Evolutionary conservation across 345 rosid genomes (phyloP).

Genomic region (Eucalyptus regnans): DNA sequence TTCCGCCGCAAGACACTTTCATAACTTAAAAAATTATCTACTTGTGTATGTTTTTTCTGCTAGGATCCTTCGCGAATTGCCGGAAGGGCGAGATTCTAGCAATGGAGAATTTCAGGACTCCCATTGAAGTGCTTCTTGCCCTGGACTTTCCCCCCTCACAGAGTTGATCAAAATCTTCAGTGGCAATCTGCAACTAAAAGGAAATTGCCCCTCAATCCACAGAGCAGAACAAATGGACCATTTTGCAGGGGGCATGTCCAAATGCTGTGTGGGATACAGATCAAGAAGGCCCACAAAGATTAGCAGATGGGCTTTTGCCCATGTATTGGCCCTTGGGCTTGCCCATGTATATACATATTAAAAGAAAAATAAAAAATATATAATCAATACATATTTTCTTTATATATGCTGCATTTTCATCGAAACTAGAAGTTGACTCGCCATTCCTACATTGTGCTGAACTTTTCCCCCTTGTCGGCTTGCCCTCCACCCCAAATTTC

Average conservation of each 20-base stretch:
- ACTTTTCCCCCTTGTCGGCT: not conserved
- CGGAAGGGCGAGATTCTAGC: accelerated
- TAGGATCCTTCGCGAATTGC: not conserved
- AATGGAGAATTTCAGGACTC: not conserved
- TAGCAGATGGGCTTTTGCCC: not conserved
- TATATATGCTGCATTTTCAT: not conserved
- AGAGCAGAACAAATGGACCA: not conserved
- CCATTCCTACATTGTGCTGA: not conserved
- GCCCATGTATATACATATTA: not conserved
- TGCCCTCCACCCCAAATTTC: not conserved
- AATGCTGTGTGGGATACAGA: not conserved
- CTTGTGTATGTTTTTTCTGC: not conserved
- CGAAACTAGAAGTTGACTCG: not conserved
- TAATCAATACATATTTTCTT: not conserved
- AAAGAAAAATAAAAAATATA: too few species aligned
- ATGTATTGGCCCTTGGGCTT: not conserved
- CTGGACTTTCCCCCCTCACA: not conserved
- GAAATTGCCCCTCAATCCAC: not conserved
- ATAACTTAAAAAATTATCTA: not conserved
- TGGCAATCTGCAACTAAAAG: not conserved
- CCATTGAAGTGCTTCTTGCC: not conserved
- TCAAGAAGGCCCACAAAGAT: not conserved
- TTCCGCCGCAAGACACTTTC: not conserved
- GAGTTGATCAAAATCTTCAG: not conserved
- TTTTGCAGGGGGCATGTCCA: not conserved